Evolutionary conservation across 1,284 basidiomycete genomes (phyloP).

Genomic region (Schizophyllum amplum): DNA sequence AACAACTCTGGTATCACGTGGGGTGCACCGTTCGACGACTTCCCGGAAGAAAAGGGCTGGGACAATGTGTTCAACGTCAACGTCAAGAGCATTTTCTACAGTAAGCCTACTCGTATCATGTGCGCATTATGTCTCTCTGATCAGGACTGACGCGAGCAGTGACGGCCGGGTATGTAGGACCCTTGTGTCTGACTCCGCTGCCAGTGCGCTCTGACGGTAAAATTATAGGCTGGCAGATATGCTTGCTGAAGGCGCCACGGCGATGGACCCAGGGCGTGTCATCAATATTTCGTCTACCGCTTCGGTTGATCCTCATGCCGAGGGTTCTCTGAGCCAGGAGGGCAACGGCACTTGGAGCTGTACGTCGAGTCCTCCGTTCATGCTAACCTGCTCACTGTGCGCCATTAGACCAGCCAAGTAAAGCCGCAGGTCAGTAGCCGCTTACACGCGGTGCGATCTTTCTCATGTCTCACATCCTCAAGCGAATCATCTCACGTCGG

Average conservation of each 20-base stretch:
- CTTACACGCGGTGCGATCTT: not conserved
- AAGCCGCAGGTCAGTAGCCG: slow-evolving; percentile 49
- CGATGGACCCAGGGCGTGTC: slow-evolving; percentile 63
- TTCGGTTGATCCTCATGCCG: slow-evolving; percentile 49
- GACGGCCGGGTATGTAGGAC: slow-evolving; percentile 50
- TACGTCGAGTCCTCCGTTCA: slow-evolving; percentile 30
- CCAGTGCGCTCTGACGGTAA: not conserved
- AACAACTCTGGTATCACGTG: slow-evolving; percentile 79
- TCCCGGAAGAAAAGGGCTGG: slow-evolving; percentile 80
- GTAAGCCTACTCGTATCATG: slow-evolving; percentile 30
- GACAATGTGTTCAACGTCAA: slow-evolving; percentile 75
- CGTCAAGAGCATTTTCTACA: slow-evolving; percentile 76
- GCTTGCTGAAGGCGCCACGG: slow-evolving; percentile 59
- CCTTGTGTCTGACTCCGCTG: not conserved
- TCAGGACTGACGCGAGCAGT: slow-evolving; percentile 29
- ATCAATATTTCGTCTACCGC: slow-evolving; percentile 79
- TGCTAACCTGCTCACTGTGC: too few relatives aligned
- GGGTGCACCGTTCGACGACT: slow-evolving; percentile 68
- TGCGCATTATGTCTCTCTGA: slow-evolving; percentile 3
- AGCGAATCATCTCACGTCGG: slow-evolving; percentile 78
- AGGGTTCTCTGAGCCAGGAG: slow-evolving; percentile 39
- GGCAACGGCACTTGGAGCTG: slow-evolving; percentile 79
- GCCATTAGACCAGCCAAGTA: slow-evolving; percentile 63
- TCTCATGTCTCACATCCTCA: not conserved
- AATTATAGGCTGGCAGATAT: slow-evolving; percentile 45